A percentile compares a stretch with the other conserved stretches of the same genome.
Conservation (phyloP, 306 rosid genomes). For the Purshia tridentata region DNA sequence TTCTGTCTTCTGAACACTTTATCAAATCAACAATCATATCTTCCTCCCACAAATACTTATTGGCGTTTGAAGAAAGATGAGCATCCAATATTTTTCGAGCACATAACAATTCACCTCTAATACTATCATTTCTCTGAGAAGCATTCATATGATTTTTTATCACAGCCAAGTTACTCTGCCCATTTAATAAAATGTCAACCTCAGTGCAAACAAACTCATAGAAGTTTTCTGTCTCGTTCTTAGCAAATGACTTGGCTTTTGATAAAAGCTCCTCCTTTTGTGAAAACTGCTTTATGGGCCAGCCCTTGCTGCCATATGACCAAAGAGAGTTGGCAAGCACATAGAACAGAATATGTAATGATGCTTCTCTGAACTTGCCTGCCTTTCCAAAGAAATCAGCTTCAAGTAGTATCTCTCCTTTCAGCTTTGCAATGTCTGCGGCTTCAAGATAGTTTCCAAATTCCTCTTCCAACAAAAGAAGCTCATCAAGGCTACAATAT, state of each 20-base stretch:
- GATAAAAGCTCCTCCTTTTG: conserved; percentile 44
- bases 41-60: conserved; percentile 45
- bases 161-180: conserved; percentile 17
- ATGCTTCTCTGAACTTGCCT: conserved; percentile 49
- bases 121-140: conserved; percentile 36
- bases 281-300: conserved; percentile 61
- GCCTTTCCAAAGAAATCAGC: conserved; percentile 60
- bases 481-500: conserved; percentile 50
- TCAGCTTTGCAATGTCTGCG: conserved; percentile 48
- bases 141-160: conserved; percentile 34
- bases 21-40: conserved; percentile 26
- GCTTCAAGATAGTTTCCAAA: conserved; percentile 64
- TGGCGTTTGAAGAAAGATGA: conserved; percentile 40
- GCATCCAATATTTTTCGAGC: conserved; percentile 57
- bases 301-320: conserved; percentile 58
- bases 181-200: conserved; percentile 44
- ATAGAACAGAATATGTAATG: conserved; percentile 35
- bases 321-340: conserved; percentile 64
- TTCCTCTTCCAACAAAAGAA: conserved; percentile 64
- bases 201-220: conserved; percentile 42
- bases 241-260: conserved; percentile 52
- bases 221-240: conserved; percentile 30
- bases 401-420: conserved; percentile 42
- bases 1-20: conserved; percentile 27
- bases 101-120: conserved; percentile 52